Evolutionary conservation across 1,284 basidiomycete species (phyloP).

Genomic region (Hypsizygus ulmarius): DNA sequence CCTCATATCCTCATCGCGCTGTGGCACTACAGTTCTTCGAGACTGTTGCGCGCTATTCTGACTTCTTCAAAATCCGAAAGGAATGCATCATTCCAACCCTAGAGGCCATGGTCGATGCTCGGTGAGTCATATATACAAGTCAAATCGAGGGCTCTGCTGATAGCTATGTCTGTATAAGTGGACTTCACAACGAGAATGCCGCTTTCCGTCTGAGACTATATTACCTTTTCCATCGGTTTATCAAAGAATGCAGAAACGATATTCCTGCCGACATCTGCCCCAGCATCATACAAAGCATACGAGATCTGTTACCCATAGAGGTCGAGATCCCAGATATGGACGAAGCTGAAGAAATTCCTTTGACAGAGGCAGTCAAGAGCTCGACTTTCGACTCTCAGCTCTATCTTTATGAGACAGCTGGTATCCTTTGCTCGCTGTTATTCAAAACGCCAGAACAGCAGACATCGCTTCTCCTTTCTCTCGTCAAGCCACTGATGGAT

Average conservation of each 20-base stretch:
- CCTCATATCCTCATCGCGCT: conserved; percentile 80
- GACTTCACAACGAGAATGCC: conserved; percentile 79
- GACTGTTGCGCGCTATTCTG: conserved; percentile 86
- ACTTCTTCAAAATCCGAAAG: conserved; percentile 94
- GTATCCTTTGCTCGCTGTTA: conserved; percentile 79
- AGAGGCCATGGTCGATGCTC: conserved; percentile 83
- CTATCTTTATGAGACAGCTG: conserved; percentile 93
- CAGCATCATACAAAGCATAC: conserved; percentile 73
- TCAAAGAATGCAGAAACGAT: conserved; percentile 81
- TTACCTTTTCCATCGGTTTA: conserved; percentile 93
- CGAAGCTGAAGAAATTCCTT: conserved; percentile 61
- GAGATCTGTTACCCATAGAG: conserved; percentile 66
- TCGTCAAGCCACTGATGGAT: conserved; percentile 81
- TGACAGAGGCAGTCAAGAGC: conserved; percentile 79
- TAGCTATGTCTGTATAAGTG: conserved; percentile 46
- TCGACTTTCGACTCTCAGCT: conserved; percentile 88
- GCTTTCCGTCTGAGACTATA: conserved; percentile 79
- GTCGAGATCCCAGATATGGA: conserved; percentile 68
- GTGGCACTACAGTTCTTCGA: conserved; percentile 97
- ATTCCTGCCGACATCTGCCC: conserved; percentile 74
- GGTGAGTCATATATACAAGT: conserved; percentile 46
- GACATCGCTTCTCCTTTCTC: conserved; percentile 68
- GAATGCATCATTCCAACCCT: conserved; percentile 85
- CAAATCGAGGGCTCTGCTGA: neutral
- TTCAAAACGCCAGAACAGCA: conserved; percentile 72